Percentiles rank a stretch among this genome's conserved stretches.
Conservation (phyloP, 129 eudicot genomes). For the Ambrosia trifida region DNA sequence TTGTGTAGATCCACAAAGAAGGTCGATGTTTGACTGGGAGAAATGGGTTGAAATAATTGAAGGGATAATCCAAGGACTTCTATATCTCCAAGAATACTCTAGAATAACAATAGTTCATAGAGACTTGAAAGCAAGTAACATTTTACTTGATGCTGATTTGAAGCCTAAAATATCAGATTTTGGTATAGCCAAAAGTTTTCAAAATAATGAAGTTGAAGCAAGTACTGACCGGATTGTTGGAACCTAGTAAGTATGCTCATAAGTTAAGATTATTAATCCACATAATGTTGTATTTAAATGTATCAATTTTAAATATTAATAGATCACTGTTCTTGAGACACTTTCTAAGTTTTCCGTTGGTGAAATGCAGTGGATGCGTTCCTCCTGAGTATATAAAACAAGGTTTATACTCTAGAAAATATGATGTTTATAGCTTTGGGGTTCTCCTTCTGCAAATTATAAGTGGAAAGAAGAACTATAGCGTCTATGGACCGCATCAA, state of each 20-base stretch:
- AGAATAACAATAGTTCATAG: constrained; percentile 53
- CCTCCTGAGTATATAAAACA: constrained; percentile 50
- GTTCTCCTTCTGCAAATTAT: constrained; percentile 50
- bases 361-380: constrained; percentile 44
- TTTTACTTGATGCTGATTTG: constrained; percentile 46
- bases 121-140: constrained; percentile 59
- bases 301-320: neutral
- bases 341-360: neutral
- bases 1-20: constrained; percentile 42
- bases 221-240: constrained; percentile 51
- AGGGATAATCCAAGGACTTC: constrained; percentile 58
- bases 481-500: constrained; percentile 29
- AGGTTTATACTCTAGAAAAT: constrained; percentile 48
- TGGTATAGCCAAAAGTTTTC: constrained; percentile 59
- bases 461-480: constrained; percentile 36
- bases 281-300: no score
- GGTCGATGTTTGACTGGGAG: constrained; percentile 44
- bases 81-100: constrained; percentile 61
- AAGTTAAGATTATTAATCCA: neutral
- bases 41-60: constrained; percentile 50
- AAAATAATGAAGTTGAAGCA: constrained; percentile 46
- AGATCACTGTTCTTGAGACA: neutral
- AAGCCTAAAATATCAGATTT: constrained; percentile 60
- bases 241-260: constrained; percentile 49
- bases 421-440: constrained; percentile 59